Percentiles rank a stretch among this genome's conserved stretches.
These are phyloP conservation scores for Ambrosiella cleistominuta DNA, from an alignment of 2,329 filamentous ascomycete species.

Conservation along the genomic window DNA sequence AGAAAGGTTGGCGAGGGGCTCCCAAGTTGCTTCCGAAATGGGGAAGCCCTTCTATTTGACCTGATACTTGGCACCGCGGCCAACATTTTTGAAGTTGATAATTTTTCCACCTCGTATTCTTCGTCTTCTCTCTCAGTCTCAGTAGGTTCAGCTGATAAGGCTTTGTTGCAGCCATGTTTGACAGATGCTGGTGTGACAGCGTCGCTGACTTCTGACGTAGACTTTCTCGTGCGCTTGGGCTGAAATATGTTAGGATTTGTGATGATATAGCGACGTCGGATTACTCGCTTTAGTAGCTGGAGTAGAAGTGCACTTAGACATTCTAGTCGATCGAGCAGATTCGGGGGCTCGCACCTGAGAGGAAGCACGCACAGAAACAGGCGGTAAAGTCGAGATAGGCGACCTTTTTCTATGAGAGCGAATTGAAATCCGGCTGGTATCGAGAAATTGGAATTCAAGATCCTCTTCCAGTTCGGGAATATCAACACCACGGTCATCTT, in stretches of 20 bases:
- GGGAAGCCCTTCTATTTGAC: slow-evolving; percentile 37
- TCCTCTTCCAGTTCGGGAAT: neutral
- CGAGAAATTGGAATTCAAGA: neutral
- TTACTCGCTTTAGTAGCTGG: neutral
- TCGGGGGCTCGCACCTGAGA: neutral
- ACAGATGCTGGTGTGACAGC: neutral
- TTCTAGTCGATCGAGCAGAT: neutral
- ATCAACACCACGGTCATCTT: neutral
- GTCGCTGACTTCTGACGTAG: neutral
- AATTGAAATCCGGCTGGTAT: neutral
- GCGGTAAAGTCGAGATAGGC: too few relatives aligned
- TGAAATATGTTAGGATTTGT: neutral
- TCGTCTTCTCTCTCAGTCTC: slow-evolving; percentile 12
- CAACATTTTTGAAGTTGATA: slow-evolving; percentile 23
- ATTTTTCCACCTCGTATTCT: slow-evolving; percentile 33
- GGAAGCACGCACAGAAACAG: neutral
- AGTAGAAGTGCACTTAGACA: neutral
- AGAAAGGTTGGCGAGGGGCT: slow-evolving; percentile 28
- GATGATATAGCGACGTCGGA: neutral
- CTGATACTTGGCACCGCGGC: slow-evolving; percentile 25
- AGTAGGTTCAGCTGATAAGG: neutral
- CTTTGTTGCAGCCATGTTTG: neutral
- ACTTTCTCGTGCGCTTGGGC: neutral
- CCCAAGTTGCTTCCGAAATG: slow-evolving; percentile 33
- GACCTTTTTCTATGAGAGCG: neutral